Base-by-base conservation (phyloP, 345 rosid genomes). In the Citrus hindsii region DNA sequence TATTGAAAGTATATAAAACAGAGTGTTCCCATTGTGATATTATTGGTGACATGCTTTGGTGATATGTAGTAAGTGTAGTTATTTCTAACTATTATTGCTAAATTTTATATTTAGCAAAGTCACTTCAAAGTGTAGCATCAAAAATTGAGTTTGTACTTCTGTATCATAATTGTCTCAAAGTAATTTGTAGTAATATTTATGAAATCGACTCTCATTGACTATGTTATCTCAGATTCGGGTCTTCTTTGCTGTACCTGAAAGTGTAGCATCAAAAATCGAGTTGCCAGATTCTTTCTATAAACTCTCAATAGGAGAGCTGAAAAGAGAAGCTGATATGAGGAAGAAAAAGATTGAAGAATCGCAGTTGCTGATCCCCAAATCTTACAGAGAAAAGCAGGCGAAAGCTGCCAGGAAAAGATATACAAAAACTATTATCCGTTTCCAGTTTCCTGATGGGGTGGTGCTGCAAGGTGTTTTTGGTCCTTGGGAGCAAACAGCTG, bases 401-500 rank as follows among this genome's bases (percentile, higher is more conserved):
- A 88, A 96, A 88, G 97, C 95, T 22, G 86, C 89, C 10, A 86
- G 91, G 83, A 94, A 71, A 80, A 89, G 84, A 79, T 92, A 96
- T 79, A 81, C 70, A 77, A 89, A 89, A 81, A 82, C 92, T 38
- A 69, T 96, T 30, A 90, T 96, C 66, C 93, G 97, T 56, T 71
- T 94, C 60, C 99, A 96, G 80, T 96, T 96, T 80, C 99, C 97
- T 1, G 99, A 96, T 9, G 97, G 95, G 14, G 93, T 92, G 78
- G 96, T 94, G 69, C 95, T 96, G 77, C 99, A 94, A 81, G 99
- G 95, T 51, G 85, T 88, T 75, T 96, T 96, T 82, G 88, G 91
- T 69, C 98, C 99, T 67, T 89, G 93, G 97, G 98, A 96, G 84
- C 84, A 84, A 64, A 96, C 99, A 13, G 82, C 79, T 85, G 83